Conservation (phyloP, 2,329 filamentous ascomycete species). For the Esteya vermicola region DNA sequence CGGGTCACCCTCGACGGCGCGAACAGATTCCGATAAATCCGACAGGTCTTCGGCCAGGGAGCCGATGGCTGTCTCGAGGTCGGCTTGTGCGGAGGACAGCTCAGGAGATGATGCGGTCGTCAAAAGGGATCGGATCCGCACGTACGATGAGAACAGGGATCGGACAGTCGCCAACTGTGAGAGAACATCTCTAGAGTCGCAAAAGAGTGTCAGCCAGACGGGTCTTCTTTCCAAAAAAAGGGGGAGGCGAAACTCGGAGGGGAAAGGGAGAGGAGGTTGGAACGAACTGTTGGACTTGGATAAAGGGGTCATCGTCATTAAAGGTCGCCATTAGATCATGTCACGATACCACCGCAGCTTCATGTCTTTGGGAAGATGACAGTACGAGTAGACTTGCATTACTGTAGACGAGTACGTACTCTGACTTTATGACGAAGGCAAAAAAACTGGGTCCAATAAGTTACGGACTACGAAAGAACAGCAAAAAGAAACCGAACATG, state of each 20-base stretch:
- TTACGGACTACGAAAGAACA: background rate
- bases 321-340: constrained; percentile 59
- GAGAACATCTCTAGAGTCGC: constrained; percentile 60
- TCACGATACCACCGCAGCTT: no score
- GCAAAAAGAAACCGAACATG: constrained; percentile 3
- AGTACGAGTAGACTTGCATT: no score
- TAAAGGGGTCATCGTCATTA: constrained; percentile 55
- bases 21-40: constrained; percentile 77
- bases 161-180: constrained; percentile 66
- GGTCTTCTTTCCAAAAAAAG: no score
- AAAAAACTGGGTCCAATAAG: background rate
- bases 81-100: constrained; percentile 61
- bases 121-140: constrained; percentile 82
- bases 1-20: constrained; percentile 76
- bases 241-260: background rate
- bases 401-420: no score
- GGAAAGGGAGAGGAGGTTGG: no score
- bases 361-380: no score
- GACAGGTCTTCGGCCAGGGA: constrained; percentile 69
- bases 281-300: constrained; percentile 55
- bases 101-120: constrained; percentile 63
- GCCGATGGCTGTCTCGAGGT: constrained; percentile 51
- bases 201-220: background rate
- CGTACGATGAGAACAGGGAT: constrained; percentile 83
- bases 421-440: no score